Evolutionary conservation across 2,329 filamentous ascomycete species (phyloP).

Genomic region (Capronia coronata): DNA sequence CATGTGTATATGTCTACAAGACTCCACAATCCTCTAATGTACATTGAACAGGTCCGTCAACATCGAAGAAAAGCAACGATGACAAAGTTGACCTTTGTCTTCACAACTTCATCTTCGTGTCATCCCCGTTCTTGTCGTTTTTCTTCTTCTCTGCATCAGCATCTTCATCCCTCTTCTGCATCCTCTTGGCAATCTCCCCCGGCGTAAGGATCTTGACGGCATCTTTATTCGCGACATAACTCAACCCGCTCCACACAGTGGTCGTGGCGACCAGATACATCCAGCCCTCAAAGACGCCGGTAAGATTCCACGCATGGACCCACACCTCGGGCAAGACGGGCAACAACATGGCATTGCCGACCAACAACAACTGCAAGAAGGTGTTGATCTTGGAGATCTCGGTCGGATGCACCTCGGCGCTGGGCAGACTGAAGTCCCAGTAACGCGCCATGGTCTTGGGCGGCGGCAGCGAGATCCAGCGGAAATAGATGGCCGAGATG

Average conservation of each 20-base stretch:
- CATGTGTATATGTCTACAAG: too few species aligned
- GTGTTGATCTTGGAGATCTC: constrained; percentile 66
- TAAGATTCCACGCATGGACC: constrained; percentile 47
- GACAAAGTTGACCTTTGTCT: too few species aligned
- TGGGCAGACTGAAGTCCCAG: constrained; percentile 89
- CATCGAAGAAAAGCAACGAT: too few species aligned
- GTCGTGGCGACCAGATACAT: constrained; percentile 75
- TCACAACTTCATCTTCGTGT: not conserved
- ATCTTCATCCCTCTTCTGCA: constrained; percentile 11
- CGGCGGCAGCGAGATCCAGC: constrained; percentile 86
- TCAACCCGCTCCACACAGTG: constrained; percentile 87
- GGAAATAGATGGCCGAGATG: constrained; percentile 85
- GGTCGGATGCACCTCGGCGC: constrained; percentile 42
- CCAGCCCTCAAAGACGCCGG: constrained; percentile 55
- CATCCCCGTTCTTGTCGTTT: too few species aligned
- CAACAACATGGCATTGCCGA: constrained; percentile 75
- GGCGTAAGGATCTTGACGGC: constrained; percentile 75
- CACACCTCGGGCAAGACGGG: constrained; percentile 61
- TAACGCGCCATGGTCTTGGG: constrained; percentile 90
- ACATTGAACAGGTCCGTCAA: too few species aligned
- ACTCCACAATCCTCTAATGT: too few species aligned
- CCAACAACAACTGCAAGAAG: constrained; percentile 77
- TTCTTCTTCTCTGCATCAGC: not conserved
- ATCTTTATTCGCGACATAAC: constrained; percentile 84
- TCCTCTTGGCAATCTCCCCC: constrained; percentile 35